phyloP scores from a whole-genome alignment of 1,139 yeast species.

The Yarrowia galli region DNA sequence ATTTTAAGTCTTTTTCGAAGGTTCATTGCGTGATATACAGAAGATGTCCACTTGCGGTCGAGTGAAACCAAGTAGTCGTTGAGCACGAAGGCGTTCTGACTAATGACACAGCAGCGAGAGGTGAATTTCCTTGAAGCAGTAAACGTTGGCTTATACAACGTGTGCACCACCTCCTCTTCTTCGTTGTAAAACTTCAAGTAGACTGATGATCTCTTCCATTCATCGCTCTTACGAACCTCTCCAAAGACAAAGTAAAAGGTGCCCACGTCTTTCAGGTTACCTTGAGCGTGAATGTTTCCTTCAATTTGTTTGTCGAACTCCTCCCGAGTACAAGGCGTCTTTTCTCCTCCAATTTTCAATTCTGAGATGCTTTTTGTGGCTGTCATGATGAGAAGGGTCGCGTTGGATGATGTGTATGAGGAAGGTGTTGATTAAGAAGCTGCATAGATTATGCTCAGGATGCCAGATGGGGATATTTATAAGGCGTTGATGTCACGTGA shows the following conservation, averaged over 20 bases:
- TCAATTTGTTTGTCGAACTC: not conserved
- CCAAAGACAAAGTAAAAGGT: not conserved
- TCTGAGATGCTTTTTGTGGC: no score
- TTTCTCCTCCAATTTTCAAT: not conserved
- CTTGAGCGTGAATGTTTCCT: not conserved
- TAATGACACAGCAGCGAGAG: no score
- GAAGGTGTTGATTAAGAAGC: no score
- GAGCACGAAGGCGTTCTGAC: no score
- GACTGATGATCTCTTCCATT: not conserved
- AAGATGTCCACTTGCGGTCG: no score
- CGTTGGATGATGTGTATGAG: no score
- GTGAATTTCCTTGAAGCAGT: no score
- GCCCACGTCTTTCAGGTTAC: not conserved
- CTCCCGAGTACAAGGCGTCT: not conserved
- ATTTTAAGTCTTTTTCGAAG: not conserved
- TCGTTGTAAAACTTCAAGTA: not conserved
- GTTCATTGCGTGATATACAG: not conserved
- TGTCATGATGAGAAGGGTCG: no score
- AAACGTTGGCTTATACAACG: not conserved
- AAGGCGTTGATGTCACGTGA: no score
- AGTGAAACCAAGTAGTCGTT: not conserved
- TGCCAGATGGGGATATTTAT: no score
- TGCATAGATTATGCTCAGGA: no score
- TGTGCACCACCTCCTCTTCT: not conserved
- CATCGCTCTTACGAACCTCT: no score